Evolutionary conservation across 495 filamentous ascomycete species (phyloP), one percentile per base, ranked within the genome.

Genomic region (Aspergillus nanangensis): DNA sequence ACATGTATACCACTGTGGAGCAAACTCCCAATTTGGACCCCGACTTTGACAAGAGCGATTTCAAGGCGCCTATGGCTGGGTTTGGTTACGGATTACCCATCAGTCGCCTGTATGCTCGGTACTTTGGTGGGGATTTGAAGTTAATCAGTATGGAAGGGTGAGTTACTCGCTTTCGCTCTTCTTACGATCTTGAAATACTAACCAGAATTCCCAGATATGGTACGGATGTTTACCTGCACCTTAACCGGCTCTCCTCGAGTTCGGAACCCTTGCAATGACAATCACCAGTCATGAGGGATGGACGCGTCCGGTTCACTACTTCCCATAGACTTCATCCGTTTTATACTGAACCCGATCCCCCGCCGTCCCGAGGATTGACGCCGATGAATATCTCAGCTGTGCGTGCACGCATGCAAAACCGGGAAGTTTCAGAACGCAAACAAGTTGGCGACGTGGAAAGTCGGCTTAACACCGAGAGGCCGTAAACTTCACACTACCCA

Each of bases 121-220:
- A 98, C 69, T 98, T 98, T 62, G 93, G 93, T 25, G 93, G 93
- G 33, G 93, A 98, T 65, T 64, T 98, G 52, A 97, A 96, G 62
- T 61, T 98, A 69, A 98, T 97, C 57, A 96, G 92, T 62, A 96
- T 98, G 93, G 93, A 98, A 73, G 93, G 93, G 93, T 96, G 74
- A 71, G 89, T 67, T 34, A 1, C 43, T 41, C 9, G 34, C 21
- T n/a, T n/a, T n/a, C n/a, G n/a, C n/a, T n/a, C n/a, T n/a, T n/a
- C n/a, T n/a, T n/a, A n/a, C n/a, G n/a, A n/a, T n/a, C n/a, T n/a
- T n/a, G n/a, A n/a, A n/a, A n/a, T n/a, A n/a, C n/a, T n/a, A n/a
- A n/a, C n/a, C n/a, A n/a, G n/a, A n/a, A n/a, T n/a, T n/a, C n/a
- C n/a, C 51, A 98, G 93, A 32, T 98, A 98, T 65, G 93, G 93